Percentiles rank a stretch among this genome's conserved stretches.
Evolutionary conservation across 1,284 basidiomycete species (phyloP).

Genomic region (Vanrija sp.): DNA sequence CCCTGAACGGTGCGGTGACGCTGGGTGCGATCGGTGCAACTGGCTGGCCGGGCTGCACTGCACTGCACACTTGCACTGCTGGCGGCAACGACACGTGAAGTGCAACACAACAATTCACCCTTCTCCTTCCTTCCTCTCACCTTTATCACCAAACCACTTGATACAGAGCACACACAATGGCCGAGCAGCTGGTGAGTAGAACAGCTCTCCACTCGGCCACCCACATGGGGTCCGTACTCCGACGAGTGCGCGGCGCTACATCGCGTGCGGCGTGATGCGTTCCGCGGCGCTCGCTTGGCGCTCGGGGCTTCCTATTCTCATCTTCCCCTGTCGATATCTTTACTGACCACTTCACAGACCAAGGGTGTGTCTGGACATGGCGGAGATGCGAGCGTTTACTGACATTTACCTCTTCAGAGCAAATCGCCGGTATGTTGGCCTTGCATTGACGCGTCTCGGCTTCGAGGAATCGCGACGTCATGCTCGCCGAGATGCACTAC

Average conservation of each 20-base stretch:
- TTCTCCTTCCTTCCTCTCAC: not conserved
- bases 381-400: not conserved
- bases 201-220: not conserved
- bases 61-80: not conserved
- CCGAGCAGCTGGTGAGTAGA: constrained; percentile 63
- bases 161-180: constrained; percentile 51
- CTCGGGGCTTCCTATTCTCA: no score
- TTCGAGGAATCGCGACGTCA: no score
- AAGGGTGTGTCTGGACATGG: constrained; percentile 55
- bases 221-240: constrained; percentile 3
- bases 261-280: not conserved
- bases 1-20: not conserved
- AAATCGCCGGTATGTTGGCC: constrained; percentile 54
- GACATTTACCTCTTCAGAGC: constrained; percentile 20
- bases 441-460: no score
- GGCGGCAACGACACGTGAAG: not conserved
- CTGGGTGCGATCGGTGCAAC: no score
- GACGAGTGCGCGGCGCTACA: constrained; percentile 1
- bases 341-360: constrained; percentile 51
- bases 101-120: not conserved
- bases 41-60: not conserved
- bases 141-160: constrained; percentile 3
- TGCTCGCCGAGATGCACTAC: not conserved
- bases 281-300: not conserved
- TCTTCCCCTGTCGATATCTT: no score